Evolutionary conservation across 2,329 filamentous ascomycete genomes (phyloP), one percentile per base, ranked within the genome.

Genomic region (Fusarium goolgardi): DNA sequence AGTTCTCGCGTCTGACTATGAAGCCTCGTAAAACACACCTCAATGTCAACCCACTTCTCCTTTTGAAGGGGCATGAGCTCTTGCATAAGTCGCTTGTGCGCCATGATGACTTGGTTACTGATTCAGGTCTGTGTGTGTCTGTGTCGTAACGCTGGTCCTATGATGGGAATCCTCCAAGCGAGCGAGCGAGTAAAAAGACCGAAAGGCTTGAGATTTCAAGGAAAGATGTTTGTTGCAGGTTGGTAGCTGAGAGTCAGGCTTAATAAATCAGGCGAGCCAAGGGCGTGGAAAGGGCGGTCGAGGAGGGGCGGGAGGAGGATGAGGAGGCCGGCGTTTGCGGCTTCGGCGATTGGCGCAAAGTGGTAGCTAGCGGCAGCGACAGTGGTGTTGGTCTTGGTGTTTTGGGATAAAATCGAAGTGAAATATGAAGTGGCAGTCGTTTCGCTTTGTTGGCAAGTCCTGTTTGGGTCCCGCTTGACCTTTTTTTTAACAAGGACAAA

Each of bases 41-140:
- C 91, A 71, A 97, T 93, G 73, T 95, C 88, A 20, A 97, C 91
- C 95, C 95, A 99, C 78, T 93, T 93, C 84, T 97, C 94, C 79
- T 96, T 94, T 55, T 88, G 85, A 40, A 98, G 86, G 44, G 87
- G 85, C 79, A 91, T 91, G 81, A 93, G 89, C 84, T 98, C 95
- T 72, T 91, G 91, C 91, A 97, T 93, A 57, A 98, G 85, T 52
- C 96, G 91, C 75, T 93, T 90, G 80, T 94, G 78, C 27, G 81
- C 81, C 82, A 84, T 84, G 67, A 54, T 76, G 32, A 49, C 21
- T 25, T 84, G 67, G 53, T 76, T 29, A 49, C 21, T 25, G 40
- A 46, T 55, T 47, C 43, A 32, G 32, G 39, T 50, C 32, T 39
- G 20, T 31, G 43, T 35, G 32, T 40, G 12, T 39, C n/a, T 11